Percentiles rank a stretch among this genome's conserved stretches.
phyloP scores from a whole-genome alignment of 768 basidiomycete genomes.

The Tylopilus subfusipes region DNA sequence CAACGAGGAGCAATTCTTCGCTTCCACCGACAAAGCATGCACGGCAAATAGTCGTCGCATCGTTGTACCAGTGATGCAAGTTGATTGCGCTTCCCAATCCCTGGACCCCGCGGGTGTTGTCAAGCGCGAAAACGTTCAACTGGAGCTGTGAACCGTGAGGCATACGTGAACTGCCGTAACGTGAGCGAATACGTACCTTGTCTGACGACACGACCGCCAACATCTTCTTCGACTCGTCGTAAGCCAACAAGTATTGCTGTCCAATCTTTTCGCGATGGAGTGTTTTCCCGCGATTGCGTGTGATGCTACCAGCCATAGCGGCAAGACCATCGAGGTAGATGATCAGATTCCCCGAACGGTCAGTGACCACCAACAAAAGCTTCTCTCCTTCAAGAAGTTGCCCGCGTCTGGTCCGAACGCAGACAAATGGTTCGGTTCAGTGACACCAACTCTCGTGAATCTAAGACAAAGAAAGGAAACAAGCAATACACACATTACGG shows the following conservation, averaged over 20 bases:
- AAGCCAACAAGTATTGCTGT: slow-evolving; percentile 42
- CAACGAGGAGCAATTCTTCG: slow-evolving; percentile 53
- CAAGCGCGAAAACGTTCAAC: slow-evolving; percentile 43
- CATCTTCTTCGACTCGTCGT: slow-evolving; percentile 50
- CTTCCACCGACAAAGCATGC: slow-evolving; percentile 45
- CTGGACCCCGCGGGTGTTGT: slow-evolving; percentile 43
- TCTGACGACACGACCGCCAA: slow-evolving; percentile 42
- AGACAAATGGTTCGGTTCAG: too few species aligned
- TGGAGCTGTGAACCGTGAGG: slow-evolving; percentile 20
- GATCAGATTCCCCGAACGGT: slow-evolving; percentile 31
- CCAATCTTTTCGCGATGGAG: slow-evolving; percentile 48
- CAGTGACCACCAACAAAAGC: slow-evolving; percentile 41
- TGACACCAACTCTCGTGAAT: too few species aligned
- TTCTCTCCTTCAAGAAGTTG: slow-evolving; percentile 42
- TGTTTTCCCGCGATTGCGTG: slow-evolving; percentile 22
- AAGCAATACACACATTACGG: slow-evolving; percentile 15
- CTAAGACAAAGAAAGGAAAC: too few species aligned
- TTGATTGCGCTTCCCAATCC: slow-evolving; percentile 40
- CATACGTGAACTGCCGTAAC: too few species aligned
- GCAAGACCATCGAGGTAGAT: slow-evolving; percentile 39
- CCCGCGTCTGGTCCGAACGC: slow-evolving; percentile 24
- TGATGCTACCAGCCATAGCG: slow-evolving; percentile 36
- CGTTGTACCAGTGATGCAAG: slow-evolving; percentile 43
- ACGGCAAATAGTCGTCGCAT: slow-evolving; percentile 27
- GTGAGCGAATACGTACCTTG: slow-evolving; percentile 32